A percentile compares a stretch with the other conserved stretches of the same genome.
Evolutionary conservation across 345 rosid species (phyloP).

Genomic region (Populus alba): DNA sequence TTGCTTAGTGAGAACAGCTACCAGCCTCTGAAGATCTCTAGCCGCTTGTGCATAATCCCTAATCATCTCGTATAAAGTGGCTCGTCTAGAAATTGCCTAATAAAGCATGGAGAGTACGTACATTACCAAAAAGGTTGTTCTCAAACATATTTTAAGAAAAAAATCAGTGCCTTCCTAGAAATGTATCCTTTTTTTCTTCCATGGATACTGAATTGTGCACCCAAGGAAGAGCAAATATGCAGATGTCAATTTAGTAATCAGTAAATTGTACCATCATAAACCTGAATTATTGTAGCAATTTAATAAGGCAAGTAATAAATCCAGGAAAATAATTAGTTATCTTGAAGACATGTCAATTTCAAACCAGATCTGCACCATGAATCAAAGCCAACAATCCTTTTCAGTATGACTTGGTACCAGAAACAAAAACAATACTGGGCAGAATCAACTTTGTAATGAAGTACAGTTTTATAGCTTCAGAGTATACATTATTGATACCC

Average conservation of each 20-base stretch:
- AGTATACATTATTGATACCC: neutral
- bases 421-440: neutral
- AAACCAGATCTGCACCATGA: neutral
- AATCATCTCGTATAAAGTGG: constrained; percentile 78
- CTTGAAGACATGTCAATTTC: neutral
- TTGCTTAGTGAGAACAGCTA: constrained; percentile 57
- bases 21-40: constrained; percentile 63
- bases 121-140: constrained; percentile 9
- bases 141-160: neutral
- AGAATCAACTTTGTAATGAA: neutral
- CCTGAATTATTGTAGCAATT: neutral
- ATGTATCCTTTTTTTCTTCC: neutral
- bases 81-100: constrained; percentile 90
- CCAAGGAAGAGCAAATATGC: neutral
- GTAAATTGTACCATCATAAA: neutral
- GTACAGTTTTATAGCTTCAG: constrained; percentile 4
- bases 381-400: neutral
- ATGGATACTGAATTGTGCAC: neutral
- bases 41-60: constrained; percentile 89
- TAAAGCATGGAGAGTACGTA: constrained; percentile 6
- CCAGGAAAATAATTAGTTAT: neutral
- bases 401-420: neutral
- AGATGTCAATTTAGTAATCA: neutral
- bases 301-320: neutral
- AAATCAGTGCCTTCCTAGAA: neutral